phyloP scores from a whole-genome alignment of 306 rosid species.

The Cyclanthera cordifolia region DNA sequence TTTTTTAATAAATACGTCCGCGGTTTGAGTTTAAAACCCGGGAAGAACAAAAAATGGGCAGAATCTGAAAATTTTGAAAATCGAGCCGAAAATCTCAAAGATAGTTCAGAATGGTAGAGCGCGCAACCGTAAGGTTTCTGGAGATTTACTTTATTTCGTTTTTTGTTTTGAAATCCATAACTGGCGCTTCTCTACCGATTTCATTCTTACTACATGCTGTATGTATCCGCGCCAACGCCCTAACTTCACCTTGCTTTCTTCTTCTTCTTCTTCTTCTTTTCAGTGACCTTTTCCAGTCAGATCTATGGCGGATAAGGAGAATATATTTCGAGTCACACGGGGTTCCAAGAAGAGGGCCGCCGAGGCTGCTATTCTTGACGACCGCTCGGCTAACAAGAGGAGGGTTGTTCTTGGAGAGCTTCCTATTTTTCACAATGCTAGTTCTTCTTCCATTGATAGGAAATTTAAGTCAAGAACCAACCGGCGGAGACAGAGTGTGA shows the following conservation, averaged over 20 bases:
- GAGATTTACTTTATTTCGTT: neutral
- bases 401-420: slow-evolving; percentile 15
- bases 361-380: neutral
- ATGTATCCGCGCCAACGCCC: neutral
- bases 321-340: slow-evolving; percentile 1
- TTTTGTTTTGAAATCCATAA: slow-evolving; percentile 1
- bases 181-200: slow-evolving; percentile 11
- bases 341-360: slow-evolving; percentile 8
- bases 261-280: neutral
- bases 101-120: neutral
- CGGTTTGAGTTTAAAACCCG: slow-evolving; percentile 5
- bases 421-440: slow-evolving; percentile 13
- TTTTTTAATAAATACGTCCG: neutral
- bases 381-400: slow-evolving; percentile 4
- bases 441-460: neutral
- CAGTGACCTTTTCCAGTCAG: neutral
- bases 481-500: neutral
- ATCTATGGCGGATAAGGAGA: slow-evolving; percentile 15
- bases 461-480: neutral
- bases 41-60: slow-evolving; percentile 6
- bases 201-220: neutral
- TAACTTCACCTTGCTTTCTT: neutral
- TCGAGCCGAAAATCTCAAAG: neutral
- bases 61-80: neutral
- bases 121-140: slow-evolving; percentile 11